Evolutionary conservation across 352 stramenopile genomes (phyloP), one percentile per base, ranked within the genome.

Genomic region (Blastocystis sp.): DNA sequence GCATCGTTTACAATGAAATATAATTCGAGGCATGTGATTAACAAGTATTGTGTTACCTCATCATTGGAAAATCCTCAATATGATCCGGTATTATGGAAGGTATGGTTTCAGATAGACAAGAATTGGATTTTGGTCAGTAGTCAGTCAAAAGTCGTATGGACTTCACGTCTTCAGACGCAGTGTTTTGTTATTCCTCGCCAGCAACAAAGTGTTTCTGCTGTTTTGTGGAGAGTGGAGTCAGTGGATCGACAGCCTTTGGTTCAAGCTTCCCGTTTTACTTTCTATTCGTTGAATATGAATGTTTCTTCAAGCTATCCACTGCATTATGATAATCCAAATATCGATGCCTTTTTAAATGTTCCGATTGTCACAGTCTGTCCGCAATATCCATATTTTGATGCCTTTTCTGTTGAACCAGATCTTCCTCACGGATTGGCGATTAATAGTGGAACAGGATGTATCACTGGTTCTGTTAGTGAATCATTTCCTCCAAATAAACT

Each of bases 41-140:
- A 80, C n/a, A 61, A 80, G 39, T 80, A 80, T 56, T 80, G 70
- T 41, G 9, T 80, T 4, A 80, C 70, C 7, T 59, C 47, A n/a
- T 39, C 37, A 2, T n/a, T 37, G 23, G 62, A 3, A 37, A 23
- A 1, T 4, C 45, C 50, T 26, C 34, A 29, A 13, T 45, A 47
- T 34, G 70, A 80, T 29, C 70, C 70, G 0, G 23, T 41, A 4
- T 20, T 9, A 54, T 80, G 70, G 70, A 41, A 26, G 8, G 4
- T 80, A 8, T 56, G 39, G 7, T 80, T 80, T 62, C 29, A 5
- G 41, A 41, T 34, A 37, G 47, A 54, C 26, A 39, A 11, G 2
- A 41, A 34, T 41, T 39, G 41, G 41, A 26, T 63, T 3, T 11
- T 47, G 26, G 70, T 63, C 2, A 47, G 64, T 26, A 9, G 7